A percentile compares a stretch with the other conserved stretches of the same genome.
Conservation (phyloP, 441 rosid species). For the Sinapis alba region DNA sequence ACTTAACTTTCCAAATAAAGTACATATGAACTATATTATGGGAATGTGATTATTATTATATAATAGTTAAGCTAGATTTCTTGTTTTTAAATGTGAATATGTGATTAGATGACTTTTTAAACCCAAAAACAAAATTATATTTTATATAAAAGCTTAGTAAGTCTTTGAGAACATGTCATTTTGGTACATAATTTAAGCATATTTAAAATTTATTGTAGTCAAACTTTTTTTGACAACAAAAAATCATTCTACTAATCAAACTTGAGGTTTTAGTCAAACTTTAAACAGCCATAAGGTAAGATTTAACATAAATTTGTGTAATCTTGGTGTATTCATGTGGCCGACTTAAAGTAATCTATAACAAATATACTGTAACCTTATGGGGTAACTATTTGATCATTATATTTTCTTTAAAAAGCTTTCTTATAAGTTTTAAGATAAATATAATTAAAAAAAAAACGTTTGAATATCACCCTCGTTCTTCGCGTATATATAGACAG, state of each 20-base stretch:
- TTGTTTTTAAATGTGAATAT: not conserved
- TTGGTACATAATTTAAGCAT: not conserved
- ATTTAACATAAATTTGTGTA: not conserved
- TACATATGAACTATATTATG: not conserved
- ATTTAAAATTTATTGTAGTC: not conserved
- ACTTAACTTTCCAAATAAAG: no score
- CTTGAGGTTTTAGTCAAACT: no score
- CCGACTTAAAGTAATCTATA: not conserved
- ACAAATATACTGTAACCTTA: no score
- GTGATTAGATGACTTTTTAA: not conserved
- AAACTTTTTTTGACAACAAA: no score
- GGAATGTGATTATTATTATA: not conserved
- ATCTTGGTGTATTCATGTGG: not conserved
- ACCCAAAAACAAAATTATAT: not conserved
- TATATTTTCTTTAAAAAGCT: no score
- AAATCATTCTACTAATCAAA: no score
- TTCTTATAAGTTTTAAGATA: no score
- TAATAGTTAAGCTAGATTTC: not conserved
- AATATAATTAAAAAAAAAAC: no score
- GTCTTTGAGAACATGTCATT: not conserved
- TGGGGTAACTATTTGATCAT: no score
- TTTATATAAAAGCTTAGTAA: not conserved
- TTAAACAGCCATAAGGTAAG: not conserved
- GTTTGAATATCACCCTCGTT: conserved; percentile 15
- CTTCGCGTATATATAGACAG: conserved; percentile 17